These are phyloP conservation scores for Mucor sp. DNA, from an alignment of 371 early-diverging fungal species.

Conservation along the genomic window DNA sequence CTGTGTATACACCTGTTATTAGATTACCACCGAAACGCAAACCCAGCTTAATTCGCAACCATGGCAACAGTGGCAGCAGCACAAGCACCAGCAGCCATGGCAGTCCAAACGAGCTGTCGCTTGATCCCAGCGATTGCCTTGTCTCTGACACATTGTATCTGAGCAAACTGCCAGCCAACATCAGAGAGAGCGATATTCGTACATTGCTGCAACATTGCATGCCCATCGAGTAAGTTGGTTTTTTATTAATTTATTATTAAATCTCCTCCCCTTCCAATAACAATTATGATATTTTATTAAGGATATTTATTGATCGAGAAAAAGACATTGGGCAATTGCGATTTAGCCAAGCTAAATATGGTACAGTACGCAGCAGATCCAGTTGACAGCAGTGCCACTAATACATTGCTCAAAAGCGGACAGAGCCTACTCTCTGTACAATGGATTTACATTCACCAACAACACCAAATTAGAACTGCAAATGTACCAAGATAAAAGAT, in stretches of 20 bases:
- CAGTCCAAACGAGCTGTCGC: slow-evolving; percentile 2
- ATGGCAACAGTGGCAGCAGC: slow-evolving; percentile 1
- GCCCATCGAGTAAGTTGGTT: slow-evolving; percentile 43
- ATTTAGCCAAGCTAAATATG: slow-evolving; percentile 29
- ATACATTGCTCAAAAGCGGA: slow-evolving; percentile 25
- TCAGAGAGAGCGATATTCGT: slow-evolving; percentile 44
- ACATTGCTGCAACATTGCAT: slow-evolving; percentile 43
- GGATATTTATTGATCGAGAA: slow-evolving; percentile 26
- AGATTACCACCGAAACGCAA: slow-evolving; percentile 42
- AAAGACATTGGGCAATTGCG: slow-evolving; percentile 27
- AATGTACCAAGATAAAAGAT: slow-evolving; percentile 30
- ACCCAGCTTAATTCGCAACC: slow-evolving; percentile 23
- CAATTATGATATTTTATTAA: slow-evolving; percentile 6
- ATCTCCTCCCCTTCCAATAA: slow-evolving; percentile 8
- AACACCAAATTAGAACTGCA: slow-evolving; percentile 32
- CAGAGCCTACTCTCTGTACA: slow-evolving; percentile 40
- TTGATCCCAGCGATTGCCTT: slow-evolving; percentile 29
- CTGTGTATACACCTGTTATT: slow-evolving; percentile 44
- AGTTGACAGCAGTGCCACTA: not conserved
- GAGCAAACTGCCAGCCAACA: slow-evolving; percentile 28
- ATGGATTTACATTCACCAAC: slow-evolving; percentile 38
- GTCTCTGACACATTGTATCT: slow-evolving; percentile 48
- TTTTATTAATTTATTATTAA: slow-evolving; percentile 5
- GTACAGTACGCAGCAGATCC: slow-evolving; percentile 11
- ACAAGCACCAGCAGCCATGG: not conserved